These are phyloP conservation scores for Tricholoma bakamatsutake DNA, from an alignment of 768 basidiomycete species.

Conservation along the genomic window DNA sequence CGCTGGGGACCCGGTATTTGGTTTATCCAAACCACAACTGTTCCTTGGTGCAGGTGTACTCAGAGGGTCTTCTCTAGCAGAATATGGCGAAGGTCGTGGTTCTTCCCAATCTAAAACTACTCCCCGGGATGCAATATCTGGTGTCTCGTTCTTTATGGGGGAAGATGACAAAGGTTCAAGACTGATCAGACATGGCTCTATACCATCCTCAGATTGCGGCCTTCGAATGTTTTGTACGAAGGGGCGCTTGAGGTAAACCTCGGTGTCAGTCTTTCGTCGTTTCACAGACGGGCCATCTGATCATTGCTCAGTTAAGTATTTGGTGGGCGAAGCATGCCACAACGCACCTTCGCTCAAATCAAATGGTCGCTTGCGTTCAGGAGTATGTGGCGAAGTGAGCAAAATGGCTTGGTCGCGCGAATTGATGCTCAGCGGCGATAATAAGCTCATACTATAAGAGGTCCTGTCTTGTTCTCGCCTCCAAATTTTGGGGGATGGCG, in stretches of 20 bases:
- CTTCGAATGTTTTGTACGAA: not conserved
- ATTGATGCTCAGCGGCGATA: not conserved
- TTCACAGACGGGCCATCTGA: not conserved
- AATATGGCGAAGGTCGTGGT: not conserved
- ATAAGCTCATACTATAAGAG: not conserved
- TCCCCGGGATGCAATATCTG: not conserved
- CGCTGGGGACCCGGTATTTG: not conserved
- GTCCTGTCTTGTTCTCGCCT: not conserved
- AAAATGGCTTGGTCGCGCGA: not conserved
- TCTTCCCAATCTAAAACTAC: conserved; percentile 5
- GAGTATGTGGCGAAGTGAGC: not conserved
- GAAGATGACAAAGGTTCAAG: not conserved
- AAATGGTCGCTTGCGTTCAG: not conserved
- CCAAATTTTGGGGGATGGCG: not conserved
- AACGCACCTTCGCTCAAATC: not conserved
- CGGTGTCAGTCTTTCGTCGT: not conserved
- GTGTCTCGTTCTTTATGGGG: not conserved
- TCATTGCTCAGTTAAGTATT: not conserved
- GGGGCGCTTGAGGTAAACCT: not conserved
- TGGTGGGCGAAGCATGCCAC: not conserved
- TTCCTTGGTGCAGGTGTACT: conserved; percentile 1
- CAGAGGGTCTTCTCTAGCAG: not conserved
- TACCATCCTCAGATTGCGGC: not conserved
- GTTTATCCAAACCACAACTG: not conserved
- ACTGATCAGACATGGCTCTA: too few relatives aligned